Conservation (phyloP, 495 filamentous ascomycete species). For the Sordaria brevicollis region DNA sequence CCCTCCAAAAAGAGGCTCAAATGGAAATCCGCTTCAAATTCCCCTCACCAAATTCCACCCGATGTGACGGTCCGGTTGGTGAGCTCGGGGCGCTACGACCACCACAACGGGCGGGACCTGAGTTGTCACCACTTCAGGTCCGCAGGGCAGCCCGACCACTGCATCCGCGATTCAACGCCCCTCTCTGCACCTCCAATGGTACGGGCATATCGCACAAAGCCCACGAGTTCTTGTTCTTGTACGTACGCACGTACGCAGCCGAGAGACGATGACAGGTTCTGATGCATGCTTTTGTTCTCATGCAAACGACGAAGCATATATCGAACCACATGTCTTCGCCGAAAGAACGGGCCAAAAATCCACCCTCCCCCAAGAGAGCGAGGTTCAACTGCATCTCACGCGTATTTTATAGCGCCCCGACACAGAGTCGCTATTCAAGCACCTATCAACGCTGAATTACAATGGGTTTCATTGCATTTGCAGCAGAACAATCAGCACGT, state of each 20-base stretch:
- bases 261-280: not conserved
- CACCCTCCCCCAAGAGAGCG: not conserved
- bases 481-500: not conserved
- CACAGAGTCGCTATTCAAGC: not conserved
- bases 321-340: not conserved
- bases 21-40: not conserved
- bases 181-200: not conserved
- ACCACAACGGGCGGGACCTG: not conserved
- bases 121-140: not conserved
- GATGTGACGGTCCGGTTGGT: not conserved
- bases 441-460: not conserved
- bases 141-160: too few relatives aligned
- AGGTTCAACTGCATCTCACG: not conserved
- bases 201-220: not conserved
- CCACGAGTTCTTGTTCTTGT: not conserved
- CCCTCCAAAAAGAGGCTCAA: not conserved
- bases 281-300: not conserved
- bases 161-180: not conserved
- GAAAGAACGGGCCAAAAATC: not conserved
- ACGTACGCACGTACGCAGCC: too few relatives aligned
- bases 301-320: not conserved
- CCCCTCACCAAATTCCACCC: not conserved
- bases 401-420: not conserved
- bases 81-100: not conserved
- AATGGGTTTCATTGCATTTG: not conserved